Percentiles rank a stretch among this genome's conserved stretches.
phyloP scores from a whole-genome alignment of 1,284 basidiomycete genomes.

The Ceratobasidium sp. region DNA sequence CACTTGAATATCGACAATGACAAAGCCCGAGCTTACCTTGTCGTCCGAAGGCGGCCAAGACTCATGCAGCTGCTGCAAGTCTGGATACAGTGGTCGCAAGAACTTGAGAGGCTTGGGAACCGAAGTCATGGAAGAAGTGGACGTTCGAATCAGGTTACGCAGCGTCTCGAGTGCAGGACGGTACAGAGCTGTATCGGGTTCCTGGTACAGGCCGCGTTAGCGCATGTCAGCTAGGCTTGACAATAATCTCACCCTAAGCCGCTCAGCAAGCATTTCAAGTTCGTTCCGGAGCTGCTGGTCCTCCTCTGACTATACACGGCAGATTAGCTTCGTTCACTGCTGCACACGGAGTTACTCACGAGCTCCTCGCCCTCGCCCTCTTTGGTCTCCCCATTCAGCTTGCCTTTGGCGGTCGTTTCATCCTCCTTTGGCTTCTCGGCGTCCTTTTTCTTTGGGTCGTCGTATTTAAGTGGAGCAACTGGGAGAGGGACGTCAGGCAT shows the following conservation, averaged over 20 bases:
- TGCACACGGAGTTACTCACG: slow-evolving; percentile 58
- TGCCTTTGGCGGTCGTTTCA: slow-evolving; percentile 57
- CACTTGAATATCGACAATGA: not conserved
- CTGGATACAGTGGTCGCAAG: slow-evolving; percentile 92
- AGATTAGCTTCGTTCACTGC: slow-evolving; percentile 10
- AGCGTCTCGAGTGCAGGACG: slow-evolving; percentile 92
- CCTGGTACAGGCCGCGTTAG: slow-evolving; percentile 60
- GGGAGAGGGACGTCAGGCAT: slow-evolving; percentile 42
- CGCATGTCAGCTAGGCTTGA: not conserved
- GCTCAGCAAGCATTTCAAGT: slow-evolving; percentile 96
- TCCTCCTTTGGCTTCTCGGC: slow-evolving; percentile 61
- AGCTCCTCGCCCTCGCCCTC: slow-evolving; percentile 80
- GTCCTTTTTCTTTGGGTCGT: slow-evolving; percentile 69
- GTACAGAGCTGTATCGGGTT: slow-evolving; percentile 84
- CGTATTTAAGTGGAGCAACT: slow-evolving; percentile 61
- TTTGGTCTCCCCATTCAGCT: slow-evolving; percentile 52
- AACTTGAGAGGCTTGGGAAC: slow-evolving; percentile 99
- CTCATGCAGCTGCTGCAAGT: slow-evolving; percentile 82
- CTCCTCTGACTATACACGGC: slow-evolving; percentile 79
- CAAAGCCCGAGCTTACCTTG: slow-evolving; percentile 62
- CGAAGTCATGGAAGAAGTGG: slow-evolving; percentile 99
- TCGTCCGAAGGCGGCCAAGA: slow-evolving; percentile 79
- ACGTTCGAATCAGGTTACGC: slow-evolving; percentile 92
- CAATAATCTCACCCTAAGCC: slow-evolving; percentile 72
- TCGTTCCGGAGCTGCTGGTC: slow-evolving; percentile 93